A percentile compares a stretch with the other conserved stretches of the same genome.
These are phyloP conservation scores for Exophiala bonariae DNA, from an alignment of 2,329 filamentous ascomycete genomes.

Conservation along the genomic window DNA sequence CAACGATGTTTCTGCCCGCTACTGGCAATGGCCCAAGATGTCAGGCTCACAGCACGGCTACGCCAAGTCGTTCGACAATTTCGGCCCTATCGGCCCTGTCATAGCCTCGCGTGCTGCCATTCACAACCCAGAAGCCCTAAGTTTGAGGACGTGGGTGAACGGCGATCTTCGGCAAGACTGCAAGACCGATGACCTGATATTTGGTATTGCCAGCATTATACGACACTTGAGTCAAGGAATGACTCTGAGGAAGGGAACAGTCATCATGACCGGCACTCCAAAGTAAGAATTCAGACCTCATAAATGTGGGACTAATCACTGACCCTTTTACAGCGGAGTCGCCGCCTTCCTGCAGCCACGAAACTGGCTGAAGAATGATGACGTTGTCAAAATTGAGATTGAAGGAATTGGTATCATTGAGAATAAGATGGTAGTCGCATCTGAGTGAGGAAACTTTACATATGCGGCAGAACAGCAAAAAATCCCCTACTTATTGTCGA, in stretches of 20 bases:
- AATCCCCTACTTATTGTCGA: too few relatives aligned
- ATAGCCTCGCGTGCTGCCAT: constrained; percentile 59
- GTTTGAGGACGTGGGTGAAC: constrained; percentile 14
- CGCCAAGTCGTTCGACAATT: constrained; percentile 74
- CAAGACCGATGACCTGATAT: constrained; percentile 12
- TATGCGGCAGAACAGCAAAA: too few relatives aligned
- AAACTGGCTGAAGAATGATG: constrained; percentile 36
- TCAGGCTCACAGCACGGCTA: constrained; percentile 61
- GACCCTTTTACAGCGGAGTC: constrained; percentile 34
- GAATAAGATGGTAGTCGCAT: constrained; percentile 28
- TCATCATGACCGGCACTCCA: constrained; percentile 46
- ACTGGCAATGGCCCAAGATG: constrained; percentile 48
- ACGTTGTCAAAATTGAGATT: constrained; percentile 47
- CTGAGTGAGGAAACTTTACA: not conserved
- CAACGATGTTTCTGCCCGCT: constrained; percentile 12
- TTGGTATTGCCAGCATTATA: constrained; percentile 6
- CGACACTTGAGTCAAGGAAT: constrained; percentile 37
- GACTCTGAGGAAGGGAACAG: constrained; percentile 42
- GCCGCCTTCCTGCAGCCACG: constrained; percentile 42
- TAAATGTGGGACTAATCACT: not conserved
- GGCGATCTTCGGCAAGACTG: constrained; percentile 9
- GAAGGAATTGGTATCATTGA: constrained; percentile 50
- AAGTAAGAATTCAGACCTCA: constrained; percentile 16
- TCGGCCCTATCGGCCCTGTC: constrained; percentile 71
- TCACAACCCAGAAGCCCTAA: constrained; percentile 1